Evolutionary conservation across 2,329 filamentous ascomycete species (phyloP), one percentile per base, ranked within the genome.

Genomic region (Cephalotrichum gorgonifer): DNA sequence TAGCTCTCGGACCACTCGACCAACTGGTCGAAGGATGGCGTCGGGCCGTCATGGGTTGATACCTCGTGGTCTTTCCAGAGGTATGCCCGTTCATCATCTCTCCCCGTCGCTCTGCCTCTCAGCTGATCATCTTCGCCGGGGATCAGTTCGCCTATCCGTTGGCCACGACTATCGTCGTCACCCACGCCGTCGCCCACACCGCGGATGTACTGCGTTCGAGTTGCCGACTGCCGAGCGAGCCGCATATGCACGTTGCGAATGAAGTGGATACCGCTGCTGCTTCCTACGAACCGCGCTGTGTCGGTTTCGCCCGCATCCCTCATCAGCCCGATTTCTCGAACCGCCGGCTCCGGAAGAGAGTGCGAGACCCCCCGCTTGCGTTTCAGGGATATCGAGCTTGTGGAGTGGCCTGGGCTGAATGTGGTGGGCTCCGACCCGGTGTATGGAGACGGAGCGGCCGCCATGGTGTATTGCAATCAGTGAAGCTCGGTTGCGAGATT

Each of bases 241-340:
- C 73, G 68, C 28, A 70, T 61, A 39, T 77, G 76, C 2, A 79
- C 76, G 20, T 72, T 71, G 6, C 74, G 69, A 30, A 79, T 74
- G 54, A 79, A 79, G 55, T 78, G 70, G n/a, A 79, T 78, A 1
- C 76, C 76, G 51, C 75, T 78, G 15, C 73, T 72, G 46, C 75
- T 78, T 4, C 76, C 76, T 4, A 79, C 68, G 49, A 80, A 80
- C 1, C 71, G 74, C 14, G 74, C 70, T 3, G 69, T 69, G 22
- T 67, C 71, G 27, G 68, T 64, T 26, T 67, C 66, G 15, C 65
- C 66, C 26, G 67, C 63, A 53, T 73, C 70, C 51, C 75, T 68
- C 74, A 79, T 78, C 49, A 76, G 53, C 8, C 62, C 62, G 58
- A 62, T 60, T 44, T 64, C 62, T 25, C 62, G 61, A 12, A 59